Base-by-base conservation (phyloP, 2,329 filamentous ascomycete species). In the Clonostachys solani region DNA sequence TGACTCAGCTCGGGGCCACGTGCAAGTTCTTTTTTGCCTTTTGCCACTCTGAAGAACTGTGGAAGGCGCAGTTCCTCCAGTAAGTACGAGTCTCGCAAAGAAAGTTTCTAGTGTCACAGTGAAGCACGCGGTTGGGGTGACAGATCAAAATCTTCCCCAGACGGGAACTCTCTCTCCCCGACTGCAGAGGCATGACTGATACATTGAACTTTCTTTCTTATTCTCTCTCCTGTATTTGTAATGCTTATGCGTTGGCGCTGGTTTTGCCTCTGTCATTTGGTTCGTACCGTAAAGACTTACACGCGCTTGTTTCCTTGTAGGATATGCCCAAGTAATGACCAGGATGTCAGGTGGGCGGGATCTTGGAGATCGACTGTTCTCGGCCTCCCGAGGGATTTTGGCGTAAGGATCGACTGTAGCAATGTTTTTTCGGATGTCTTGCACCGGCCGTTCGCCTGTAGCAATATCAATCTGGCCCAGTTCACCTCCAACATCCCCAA, bases 11-110 rank as follows among this genome's bases (percentile, higher is more conserved):
- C 40, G 89, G 90, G 9, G 79, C 80, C 47, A 87, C 91, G 6
- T 96, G 92, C 73, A 89, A 84, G 63, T 91, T 89, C 46, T 69
- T 97, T 15, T 92, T 91, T 73, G 92, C 91, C 2, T 95, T 92
- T 62, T 87, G 86, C 47, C 77, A 85, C 44, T 82, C 82, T 43
- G 92, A 96, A 53, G 92, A 97, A 58, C 65, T 96, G 35, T 97
- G 92, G 92, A 92, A 94, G 66, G 67, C 83, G 16, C 66, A 96
- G 17, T 95, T 92, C 58, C 76, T 95, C 53, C 80, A 83, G 91
- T 96, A 83, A 81, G 89, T 83, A 40, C 47, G 33, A 46, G 33
- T 48, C 38, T 33, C n/a, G n/a, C 13, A 44, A 9, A 29, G 23
- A 29, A 29, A 10, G 23, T 29, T 29, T 29, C 23, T 9, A 29